Base-by-base conservation (phyloP, 2,329 filamentous ascomycete genomes). In the Trichoderma sp. region DNA sequence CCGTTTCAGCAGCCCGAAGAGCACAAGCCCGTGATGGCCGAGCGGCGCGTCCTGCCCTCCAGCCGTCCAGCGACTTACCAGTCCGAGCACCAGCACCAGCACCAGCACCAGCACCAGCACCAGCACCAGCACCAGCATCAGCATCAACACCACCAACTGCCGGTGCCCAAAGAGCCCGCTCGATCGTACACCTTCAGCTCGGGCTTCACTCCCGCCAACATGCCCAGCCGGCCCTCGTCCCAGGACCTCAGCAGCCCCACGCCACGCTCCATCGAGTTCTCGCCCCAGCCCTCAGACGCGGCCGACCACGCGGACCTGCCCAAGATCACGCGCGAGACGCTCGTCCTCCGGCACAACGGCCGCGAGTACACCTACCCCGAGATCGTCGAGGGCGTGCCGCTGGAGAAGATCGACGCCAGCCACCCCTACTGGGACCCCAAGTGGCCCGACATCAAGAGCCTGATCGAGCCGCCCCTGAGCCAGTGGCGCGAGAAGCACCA, bases 391-490 rank as follows among this genome's bases (percentile, higher is more conserved):
- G 86, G 85, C 2, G 85, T 87, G 1, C 86, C 86, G 0, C 71
- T 87, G 2, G 81, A 78, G 46, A 86, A 85, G 73, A 86, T 88
- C 59, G 76, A 81, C 51, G 77, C 81, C 18, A 76, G 73, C 8
- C 83, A 88, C 51, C 82, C 84, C 0, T 88, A 88, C 74, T 89
- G 86, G 86, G 85, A 88, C 16, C 75, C 80, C 0, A 80, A 81
- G 4, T 89, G 86, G 86, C 80, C 81, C 13, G 76, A 82, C 4
- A 76, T 87, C 5, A 81, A 81, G 66, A 74, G 75, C 1, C 71
- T 81, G 7, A 82, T 87, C 8, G 77, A 81, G 54, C 79, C 80
- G 0, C 79, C 82, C 43, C 76, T 86, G 8, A 77, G 81, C 7
- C 80, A 80, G 49, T 87, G 85, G 84, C 79, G 79, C 24, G 79